These are phyloP conservation scores for Penicillium vulpinum DNA, from an alignment of 2,329 filamentous ascomycete genomes.

Conservation along the genomic window DNA sequence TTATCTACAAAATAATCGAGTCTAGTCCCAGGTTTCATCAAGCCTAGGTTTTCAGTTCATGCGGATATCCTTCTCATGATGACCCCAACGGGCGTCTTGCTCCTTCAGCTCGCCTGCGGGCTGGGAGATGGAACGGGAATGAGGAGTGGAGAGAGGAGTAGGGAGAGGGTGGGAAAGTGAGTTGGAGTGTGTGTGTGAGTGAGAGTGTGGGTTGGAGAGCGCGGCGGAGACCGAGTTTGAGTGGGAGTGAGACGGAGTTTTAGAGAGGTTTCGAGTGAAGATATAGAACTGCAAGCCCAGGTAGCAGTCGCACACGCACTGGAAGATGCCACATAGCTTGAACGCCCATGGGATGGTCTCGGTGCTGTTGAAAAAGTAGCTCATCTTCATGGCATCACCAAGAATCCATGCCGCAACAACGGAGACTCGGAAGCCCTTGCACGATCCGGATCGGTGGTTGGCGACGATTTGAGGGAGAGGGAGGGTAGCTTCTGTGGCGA, in stretches of 20 bases:
- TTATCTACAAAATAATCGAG: conserved; percentile 21
- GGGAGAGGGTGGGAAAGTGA: not conserved
- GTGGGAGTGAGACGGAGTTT: conserved; percentile 21
- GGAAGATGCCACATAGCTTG: conserved; percentile 51
- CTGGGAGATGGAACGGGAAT: conserved; percentile 20
- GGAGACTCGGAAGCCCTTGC: conserved; percentile 51
- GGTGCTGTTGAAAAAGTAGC: conserved; percentile 49
- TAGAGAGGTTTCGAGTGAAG: conserved; percentile 34
- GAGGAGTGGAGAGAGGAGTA: not conserved
- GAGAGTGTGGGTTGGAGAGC: conserved; percentile 15
- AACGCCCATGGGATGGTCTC: conserved; percentile 51
- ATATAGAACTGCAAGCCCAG: conserved; percentile 51
- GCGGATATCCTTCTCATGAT: conserved; percentile 42
- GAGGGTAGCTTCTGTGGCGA: conserved; percentile 50
- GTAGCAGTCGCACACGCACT: conserved; percentile 50
- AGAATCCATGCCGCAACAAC: conserved; percentile 51
- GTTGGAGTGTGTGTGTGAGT: not conserved
- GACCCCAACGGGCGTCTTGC: conserved; percentile 28
- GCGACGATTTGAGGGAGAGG: conserved; percentile 50
- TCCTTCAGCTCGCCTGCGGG: conserved; percentile 26
- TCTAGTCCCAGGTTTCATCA: conserved; percentile 10
- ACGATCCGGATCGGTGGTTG: conserved; percentile 50
- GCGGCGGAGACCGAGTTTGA: not conserved
- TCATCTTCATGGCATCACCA: conserved; percentile 53
- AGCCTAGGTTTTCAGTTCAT: conserved; percentile 30